phyloP scores from a whole-genome alignment of 768 basidiomycete species.

The Suillus occidentalis region DNA sequence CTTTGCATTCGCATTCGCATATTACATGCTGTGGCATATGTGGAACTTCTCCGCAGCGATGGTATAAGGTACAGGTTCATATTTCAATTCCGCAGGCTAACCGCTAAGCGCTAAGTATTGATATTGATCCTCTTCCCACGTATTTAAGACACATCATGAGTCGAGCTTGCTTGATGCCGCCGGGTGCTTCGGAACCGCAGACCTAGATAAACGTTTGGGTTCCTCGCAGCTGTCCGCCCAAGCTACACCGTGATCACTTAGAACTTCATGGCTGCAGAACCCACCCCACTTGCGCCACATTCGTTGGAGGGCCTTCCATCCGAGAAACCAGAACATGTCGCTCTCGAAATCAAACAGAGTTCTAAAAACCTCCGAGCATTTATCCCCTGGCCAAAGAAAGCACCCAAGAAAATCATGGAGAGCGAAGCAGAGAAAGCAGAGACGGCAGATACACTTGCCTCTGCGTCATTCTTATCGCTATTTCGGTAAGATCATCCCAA shows the following conservation, averaged over 20 bases:
- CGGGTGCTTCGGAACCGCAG: neutral
- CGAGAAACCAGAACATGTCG: constrained; percentile 36
- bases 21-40: too few relatives aligned
- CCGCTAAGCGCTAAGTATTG: too few relatives aligned
- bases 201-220: neutral
- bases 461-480: constrained; percentile 43
- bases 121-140: neutral
- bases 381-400: constrained; percentile 38
- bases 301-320: constrained; percentile 40
- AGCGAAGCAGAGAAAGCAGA: constrained; percentile 14
- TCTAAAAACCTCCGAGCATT: constrained; percentile 33
- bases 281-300: constrained; percentile 12
- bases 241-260: neutral
- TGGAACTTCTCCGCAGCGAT: too few relatives aligned
- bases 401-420: constrained; percentile 21
- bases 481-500: constrained; percentile 42
- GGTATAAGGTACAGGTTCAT: too few relatives aligned
- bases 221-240: neutral
- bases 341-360: neutral
- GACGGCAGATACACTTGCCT: constrained; percentile 31
- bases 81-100: too few relatives aligned
- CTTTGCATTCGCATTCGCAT: too few relatives aligned
- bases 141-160: neutral
- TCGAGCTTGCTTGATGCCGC: neutral
- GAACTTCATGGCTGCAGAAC: neutral